These are phyloP conservation scores for Coemansia sp. DNA, from an alignment of 192 early-diverging fungal species.

Conservation along the genomic window DNA sequence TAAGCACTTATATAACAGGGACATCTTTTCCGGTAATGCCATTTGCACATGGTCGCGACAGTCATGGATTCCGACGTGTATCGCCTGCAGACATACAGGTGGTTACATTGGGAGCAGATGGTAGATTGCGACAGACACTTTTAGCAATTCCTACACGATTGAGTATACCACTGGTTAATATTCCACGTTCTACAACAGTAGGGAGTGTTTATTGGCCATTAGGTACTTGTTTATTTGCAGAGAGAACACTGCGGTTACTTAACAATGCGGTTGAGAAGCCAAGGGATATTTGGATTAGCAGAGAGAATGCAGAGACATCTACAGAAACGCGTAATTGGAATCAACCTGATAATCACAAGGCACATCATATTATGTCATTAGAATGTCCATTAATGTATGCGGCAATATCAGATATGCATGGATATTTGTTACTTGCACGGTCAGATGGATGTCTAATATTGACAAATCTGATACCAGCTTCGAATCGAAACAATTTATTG, in stretches of 20 bases:
- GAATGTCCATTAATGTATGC: not conserved
- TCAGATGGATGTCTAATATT: not conserved
- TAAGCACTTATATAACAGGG: constrained; percentile 6
- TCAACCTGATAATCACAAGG: not conserved
- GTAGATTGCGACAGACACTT: constrained; percentile 20
- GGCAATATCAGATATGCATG: not conserved
- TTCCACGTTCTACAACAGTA: constrained; percentile 2
- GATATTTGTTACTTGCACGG: not conserved
- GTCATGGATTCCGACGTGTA: constrained; percentile 9
- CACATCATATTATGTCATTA: not conserved
- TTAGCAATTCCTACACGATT: constrained; percentile 19
- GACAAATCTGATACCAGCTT: not conserved
- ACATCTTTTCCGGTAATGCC: not conserved
- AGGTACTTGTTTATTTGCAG: constrained; percentile 7
- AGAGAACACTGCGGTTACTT: constrained; percentile 24
- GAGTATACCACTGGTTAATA: constrained; percentile 6
- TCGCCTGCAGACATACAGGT: constrained; percentile 18
- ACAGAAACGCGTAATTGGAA: not conserved
- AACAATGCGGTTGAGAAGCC: not conserved
- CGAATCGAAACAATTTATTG: not conserved
- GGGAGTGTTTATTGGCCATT: constrained; percentile 16
- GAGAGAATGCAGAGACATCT: not conserved
- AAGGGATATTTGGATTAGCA: constrained; percentile 11
- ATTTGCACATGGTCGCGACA: constrained; percentile 1
- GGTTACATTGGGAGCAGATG: constrained; percentile 10